Conservation (phyloP, 2,329 filamentous ascomycete species). For the Neobulgaria alba region DNA sequence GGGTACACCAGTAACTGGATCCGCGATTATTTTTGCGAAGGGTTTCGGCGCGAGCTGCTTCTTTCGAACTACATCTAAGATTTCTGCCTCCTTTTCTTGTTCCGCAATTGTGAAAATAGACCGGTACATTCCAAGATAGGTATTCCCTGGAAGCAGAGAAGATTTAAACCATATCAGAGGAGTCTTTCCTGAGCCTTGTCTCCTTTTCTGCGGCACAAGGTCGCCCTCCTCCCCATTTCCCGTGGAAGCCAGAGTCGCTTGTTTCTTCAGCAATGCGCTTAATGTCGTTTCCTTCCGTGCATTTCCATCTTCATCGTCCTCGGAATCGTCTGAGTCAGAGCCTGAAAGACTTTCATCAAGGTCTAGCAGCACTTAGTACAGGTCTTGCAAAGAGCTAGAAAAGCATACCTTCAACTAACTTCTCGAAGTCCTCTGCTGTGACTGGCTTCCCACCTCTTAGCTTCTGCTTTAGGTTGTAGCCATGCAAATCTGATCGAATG, state of each 20-base stretch:
- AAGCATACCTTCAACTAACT: constrained; percentile 53
- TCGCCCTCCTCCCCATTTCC: constrained; percentile 38
- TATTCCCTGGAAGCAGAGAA: constrained; percentile 63
- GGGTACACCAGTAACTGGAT: constrained; percentile 48
- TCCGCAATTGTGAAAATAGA: constrained; percentile 70
- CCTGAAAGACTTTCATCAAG: constrained; percentile 90
- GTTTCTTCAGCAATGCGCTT: constrained; percentile 69
- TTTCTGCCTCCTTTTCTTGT: constrained; percentile 49
- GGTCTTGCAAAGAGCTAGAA: not conserved
- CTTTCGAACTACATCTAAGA: constrained; percentile 60
- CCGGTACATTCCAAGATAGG: constrained; percentile 77
- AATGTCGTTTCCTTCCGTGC: constrained; percentile 60
- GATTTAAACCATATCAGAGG: constrained; percentile 84
- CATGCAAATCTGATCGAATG: constrained; percentile 81
- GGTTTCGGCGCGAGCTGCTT: constrained; percentile 67
- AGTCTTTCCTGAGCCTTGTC: constrained; percentile 52
- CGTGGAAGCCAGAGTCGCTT: constrained; percentile 60
- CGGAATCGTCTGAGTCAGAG: constrained; percentile 59
- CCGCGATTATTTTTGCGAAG: constrained; percentile 38
- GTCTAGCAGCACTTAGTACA: constrained; percentile 34
- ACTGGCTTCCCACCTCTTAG: constrained; percentile 65
- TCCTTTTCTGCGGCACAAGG: constrained; percentile 38
- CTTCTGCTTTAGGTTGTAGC: constrained; percentile 92
- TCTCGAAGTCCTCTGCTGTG: constrained; percentile 77
- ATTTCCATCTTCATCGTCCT: constrained; percentile 47